Base-by-base conservation (phyloP, 768 basidiomycete genomes). In the Amanita pseudoporphyria region DNA sequence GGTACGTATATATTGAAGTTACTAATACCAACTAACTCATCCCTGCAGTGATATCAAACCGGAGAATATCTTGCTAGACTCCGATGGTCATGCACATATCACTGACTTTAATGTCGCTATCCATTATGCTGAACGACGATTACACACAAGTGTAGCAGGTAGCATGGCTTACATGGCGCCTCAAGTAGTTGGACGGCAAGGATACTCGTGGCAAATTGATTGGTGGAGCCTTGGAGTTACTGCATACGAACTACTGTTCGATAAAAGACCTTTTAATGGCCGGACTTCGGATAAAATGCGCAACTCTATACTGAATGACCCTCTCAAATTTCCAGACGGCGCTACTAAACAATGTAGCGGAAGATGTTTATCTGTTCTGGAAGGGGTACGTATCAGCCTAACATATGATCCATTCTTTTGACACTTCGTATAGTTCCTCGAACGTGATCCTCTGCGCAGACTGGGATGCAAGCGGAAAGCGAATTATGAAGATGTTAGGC, bases 131-230 rank as follows among this genome's bases (percentile, higher is more conserved):
- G 87, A 90, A 52, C 76, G 84, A 46, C 78, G 94, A 31, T 60
- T 87, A 53, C 84, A 98, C 65, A 92, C 89, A 0, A 91, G 89
- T 52, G 87, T 99, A 13, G 95, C 96, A 6, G 96, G 96, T 3
- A 93, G 89, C 60, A 94, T 99, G 91, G 95, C 96, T 0, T 99
- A 99, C 69, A 99, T 99, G 96, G 94, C 94, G 9, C 94, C 95
- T 0, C 92, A 99, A 64, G 86, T 99, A n/a, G 74, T 97, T 38
- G 80, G 78, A 45, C 84, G 87, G 60, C 84, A 82, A 60, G 96
- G 96, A 13, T 99, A 99, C 65, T 86, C 87, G 3, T 93, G 89
- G 77, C 82, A 82, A 43, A 78, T 90, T 44, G 94, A 97, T 63
- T 96, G 90, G 87, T 97, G 94, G 94, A 92, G 89, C 60, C 73